Evolutionary conservation across 495 filamentous ascomycete genomes (phyloP).

Genomic region (Cercophora samala): DNA sequence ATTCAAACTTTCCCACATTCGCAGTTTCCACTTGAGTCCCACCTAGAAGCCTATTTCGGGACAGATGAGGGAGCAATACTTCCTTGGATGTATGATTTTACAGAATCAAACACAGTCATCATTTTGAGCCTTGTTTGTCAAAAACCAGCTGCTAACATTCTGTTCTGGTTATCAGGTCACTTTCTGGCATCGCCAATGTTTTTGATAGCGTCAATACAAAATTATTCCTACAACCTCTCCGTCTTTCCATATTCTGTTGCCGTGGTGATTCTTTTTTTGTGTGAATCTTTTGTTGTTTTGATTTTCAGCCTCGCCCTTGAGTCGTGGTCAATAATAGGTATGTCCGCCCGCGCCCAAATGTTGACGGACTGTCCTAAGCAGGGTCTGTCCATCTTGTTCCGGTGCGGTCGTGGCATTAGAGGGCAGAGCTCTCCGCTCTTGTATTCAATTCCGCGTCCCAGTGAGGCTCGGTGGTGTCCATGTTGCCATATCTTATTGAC

Average conservation of each 20-base stretch:
- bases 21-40: constrained; percentile 68
- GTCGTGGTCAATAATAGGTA: background rate
- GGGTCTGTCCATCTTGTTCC: too few relatives aligned
- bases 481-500: too few relatives aligned
- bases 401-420: too few relatives aligned
- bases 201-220: background rate
- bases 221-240: background rate
- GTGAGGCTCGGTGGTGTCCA: too few relatives aligned
- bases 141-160: background rate
- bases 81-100: constrained; percentile 64
- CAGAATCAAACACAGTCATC: constrained; percentile 21
- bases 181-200: background rate
- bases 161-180: constrained; percentile 10
- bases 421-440: too few relatives aligned
- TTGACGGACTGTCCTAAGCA: too few relatives aligned
- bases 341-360: too few relatives aligned
- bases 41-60: constrained; percentile 50
- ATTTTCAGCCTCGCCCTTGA: background rate
- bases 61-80: constrained; percentile 54
- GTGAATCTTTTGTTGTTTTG: background rate
- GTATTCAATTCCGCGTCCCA: too few relatives aligned
- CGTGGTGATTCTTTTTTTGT: background rate
- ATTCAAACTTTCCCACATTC: constrained; percentile 56
- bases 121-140: constrained; percentile 3
- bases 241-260: background rate